Evolutionary conservation across 2,329 filamentous ascomycete genomes (phyloP), one percentile per base, ranked within the genome.

Genomic region (Colletotrichum ledebouriae): DNA sequence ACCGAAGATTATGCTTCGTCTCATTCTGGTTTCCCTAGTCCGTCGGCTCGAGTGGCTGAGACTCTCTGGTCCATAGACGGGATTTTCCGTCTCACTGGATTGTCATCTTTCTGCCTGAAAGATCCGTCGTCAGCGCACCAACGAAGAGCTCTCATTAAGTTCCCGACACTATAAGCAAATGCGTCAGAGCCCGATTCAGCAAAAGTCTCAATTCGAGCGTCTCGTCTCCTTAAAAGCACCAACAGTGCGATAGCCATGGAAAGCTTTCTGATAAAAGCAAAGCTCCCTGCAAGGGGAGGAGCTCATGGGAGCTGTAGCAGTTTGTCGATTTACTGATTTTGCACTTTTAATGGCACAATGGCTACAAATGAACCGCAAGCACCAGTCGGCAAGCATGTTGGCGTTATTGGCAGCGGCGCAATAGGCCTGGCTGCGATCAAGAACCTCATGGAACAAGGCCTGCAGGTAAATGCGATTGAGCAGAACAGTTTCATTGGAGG

Each of bases 151-250:
- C 5, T 25, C 13, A 52, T 29, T 20, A 52, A 52, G 47, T 52
- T 29, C 9, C 47, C 47, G 22, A 52, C 20, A 29, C 20, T 25
- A 29, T 22, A 17, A 5, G 7, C 3, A 52, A 52, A 52, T 52
- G 47, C 33, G 22, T 52, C 47, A 20, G 47, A 52, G 47, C 47
- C 47, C 9, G n/a, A 34, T 12, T 52, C 9, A 29, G 47, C n/a
- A 52, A 15, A 22, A n/a, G 3, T 52, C 25, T n/a, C 4, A 10
- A 25, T 52, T 33, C 4, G 12, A 29, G 11, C 13, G 11, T 52
- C 13, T 33, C 29, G 47, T 52, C 25, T 12, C 25, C 47, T 25
- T n/a, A 29, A 25, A 25, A 15, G 25, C 11, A n/a, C 9, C 3
- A 34, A 11, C 34, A 2, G 25, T 29, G 9, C 25, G 47, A 10